Evolutionary conservation across 768 basidiomycete genomes (phyloP).

Genomic region (Termitomyces sp.): DNA sequence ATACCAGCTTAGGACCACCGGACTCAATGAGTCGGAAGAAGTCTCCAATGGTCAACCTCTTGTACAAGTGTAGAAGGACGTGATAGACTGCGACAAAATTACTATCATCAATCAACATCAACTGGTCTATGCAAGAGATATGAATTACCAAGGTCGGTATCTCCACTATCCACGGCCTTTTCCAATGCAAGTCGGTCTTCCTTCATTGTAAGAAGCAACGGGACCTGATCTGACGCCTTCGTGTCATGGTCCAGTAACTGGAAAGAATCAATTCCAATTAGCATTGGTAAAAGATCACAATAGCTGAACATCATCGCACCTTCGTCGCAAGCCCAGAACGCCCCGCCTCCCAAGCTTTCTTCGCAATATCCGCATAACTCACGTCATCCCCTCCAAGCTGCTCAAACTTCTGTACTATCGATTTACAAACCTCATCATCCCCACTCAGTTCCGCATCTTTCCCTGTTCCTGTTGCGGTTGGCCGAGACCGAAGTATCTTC

Average conservation of each 20-base stretch:
- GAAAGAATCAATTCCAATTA: background rate
- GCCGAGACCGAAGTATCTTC: constrained; percentile 75
- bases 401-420: constrained; percentile 89
- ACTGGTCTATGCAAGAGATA: constrained; percentile 13
- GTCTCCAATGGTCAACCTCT: constrained; percentile 76
- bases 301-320: background rate
- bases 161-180: constrained; percentile 92
- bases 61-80: constrained; percentile 84
- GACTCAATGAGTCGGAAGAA: constrained; percentile 96
- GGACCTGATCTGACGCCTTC: constrained; percentile 42
- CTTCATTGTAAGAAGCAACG: constrained; percentile 89
- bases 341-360: constrained; percentile 67
- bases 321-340: constrained; percentile 16
- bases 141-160: constrained; percentile 80
- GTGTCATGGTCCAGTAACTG: background rate
- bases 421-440: constrained; percentile 73
- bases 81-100: constrained; percentile 66
- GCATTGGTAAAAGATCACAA: background rate
- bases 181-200: constrained; percentile 83
- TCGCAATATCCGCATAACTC: constrained; percentile 93
- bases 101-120: background rate
- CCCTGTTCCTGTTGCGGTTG: constrained; percentile 47
- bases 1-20: constrained; percentile 67
- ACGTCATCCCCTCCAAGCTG: constrained; percentile 73
- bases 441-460: constrained; percentile 52